A percentile compares a stretch with the other conserved stretches of the same genome.
These are phyloP conservation scores for Bothriochloa decipiens DNA, from an alignment of 176 grass and related monocot species.

Conservation along the genomic window DNA sequence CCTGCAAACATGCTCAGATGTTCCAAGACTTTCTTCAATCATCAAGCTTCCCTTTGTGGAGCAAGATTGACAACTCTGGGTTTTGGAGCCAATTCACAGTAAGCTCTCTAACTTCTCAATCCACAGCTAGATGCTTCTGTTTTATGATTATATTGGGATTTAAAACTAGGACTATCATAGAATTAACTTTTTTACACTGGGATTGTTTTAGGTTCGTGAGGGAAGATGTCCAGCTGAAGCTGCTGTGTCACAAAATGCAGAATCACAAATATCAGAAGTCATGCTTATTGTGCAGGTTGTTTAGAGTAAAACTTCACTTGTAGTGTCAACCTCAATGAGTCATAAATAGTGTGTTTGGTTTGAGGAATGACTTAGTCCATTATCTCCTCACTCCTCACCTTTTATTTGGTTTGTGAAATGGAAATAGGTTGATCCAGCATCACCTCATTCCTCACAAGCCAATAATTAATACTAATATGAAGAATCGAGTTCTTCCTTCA, in stretches of 20 bases:
- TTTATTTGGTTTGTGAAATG: not conserved
- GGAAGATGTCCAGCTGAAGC: constrained; percentile 64
- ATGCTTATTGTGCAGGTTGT: constrained; percentile 94
- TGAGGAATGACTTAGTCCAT: not conserved
- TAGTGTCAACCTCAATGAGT: not conserved
- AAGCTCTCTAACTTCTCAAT: constrained; percentile 36
- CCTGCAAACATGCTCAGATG: constrained; percentile 71
- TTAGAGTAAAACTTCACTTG: constrained; percentile 33
- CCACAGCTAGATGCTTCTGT: constrained; percentile 16
- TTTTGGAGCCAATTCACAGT: constrained; percentile 99
- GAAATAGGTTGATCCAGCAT: not conserved
- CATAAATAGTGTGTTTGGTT: not conserved
- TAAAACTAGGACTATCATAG: not conserved
- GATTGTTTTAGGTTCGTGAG: constrained; percentile 79
- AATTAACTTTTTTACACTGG: constrained; percentile 4
- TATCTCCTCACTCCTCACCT: not conserved
- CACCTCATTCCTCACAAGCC: not conserved
- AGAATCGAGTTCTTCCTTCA: not conserved
- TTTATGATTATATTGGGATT: constrained; percentile 18
- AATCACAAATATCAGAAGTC: constrained; percentile 75
- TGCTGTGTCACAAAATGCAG: constrained; percentile 41
- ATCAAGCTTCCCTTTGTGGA: constrained; percentile 76
- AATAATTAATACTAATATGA: not conserved
- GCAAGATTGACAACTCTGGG: constrained; percentile 81
- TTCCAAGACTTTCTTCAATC: constrained; percentile 83